These are phyloP conservation scores for Clitocybe nebularis DNA, from an alignment of 1,284 basidiomycete species.

Conservation along the genomic window DNA sequence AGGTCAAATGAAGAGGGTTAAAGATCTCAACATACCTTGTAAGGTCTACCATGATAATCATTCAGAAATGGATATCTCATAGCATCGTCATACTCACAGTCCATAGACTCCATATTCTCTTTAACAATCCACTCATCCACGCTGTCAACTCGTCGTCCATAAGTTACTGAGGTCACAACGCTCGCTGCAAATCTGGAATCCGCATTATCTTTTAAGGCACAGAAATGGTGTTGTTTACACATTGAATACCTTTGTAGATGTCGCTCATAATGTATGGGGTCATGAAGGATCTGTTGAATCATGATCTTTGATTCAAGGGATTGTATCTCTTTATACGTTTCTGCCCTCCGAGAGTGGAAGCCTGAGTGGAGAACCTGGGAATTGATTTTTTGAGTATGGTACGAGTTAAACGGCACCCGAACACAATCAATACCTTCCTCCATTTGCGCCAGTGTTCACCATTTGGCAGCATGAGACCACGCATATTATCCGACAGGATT, in stretches of 20 bases:
- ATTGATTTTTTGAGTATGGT: constrained; percentile 1
- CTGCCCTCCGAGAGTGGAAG: constrained; percentile 36
- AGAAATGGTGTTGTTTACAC: too few species aligned
- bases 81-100: constrained; percentile 31
- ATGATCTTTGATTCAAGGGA: constrained; percentile 45
- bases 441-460: constrained; percentile 45
- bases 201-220: background rate
- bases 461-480: constrained; percentile 46
- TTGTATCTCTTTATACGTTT: constrained; percentile 45
- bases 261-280: constrained; percentile 37
- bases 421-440: constrained; percentile 47
- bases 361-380: constrained; percentile 42
- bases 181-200: constrained; percentile 39
- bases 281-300: constrained; percentile 37
- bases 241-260: constrained; percentile 40
- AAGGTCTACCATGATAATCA: constrained; percentile 24
- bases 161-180: constrained; percentile 42
- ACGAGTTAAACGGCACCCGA: too few species aligned
- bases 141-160: constrained; percentile 42
- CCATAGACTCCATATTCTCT: constrained; percentile 40
- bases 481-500: constrained; percentile 44
- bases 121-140: constrained; percentile 44
- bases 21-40: constrained; percentile 27
- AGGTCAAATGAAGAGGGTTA: background rate
- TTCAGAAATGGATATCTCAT: too few species aligned